phyloP scores from a whole-genome alignment of 1,284 basidiomycete genomes.

The Leccinum angustisporum region DNA sequence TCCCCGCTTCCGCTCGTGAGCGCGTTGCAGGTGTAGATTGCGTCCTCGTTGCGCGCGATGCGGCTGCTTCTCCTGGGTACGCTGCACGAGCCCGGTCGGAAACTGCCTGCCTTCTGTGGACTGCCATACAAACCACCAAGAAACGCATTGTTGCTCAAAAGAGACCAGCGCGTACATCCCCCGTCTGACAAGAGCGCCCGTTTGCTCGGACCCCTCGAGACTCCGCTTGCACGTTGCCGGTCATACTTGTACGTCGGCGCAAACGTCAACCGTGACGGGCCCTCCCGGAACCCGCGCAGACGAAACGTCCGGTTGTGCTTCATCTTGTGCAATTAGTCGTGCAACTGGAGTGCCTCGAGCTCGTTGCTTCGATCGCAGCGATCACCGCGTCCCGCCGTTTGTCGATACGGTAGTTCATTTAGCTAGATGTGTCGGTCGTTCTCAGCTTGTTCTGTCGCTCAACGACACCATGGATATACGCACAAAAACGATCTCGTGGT shows the following conservation, averaged over 20 bases:
- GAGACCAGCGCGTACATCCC: conserved; percentile 46
- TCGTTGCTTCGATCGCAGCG: conserved; percentile 67
- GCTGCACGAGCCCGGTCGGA: conserved; percentile 77
- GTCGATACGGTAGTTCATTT: conserved; percentile 93
- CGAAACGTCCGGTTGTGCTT: conserved; percentile 84
- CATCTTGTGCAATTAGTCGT: conserved; percentile 92
- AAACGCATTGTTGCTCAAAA: conserved; percentile 64
- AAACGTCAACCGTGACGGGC: conserved; percentile 66
- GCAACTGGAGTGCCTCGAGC: conserved; percentile 59
- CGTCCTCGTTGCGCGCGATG: conserved; percentile 72
- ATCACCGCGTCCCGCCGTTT: conserved; percentile 82
- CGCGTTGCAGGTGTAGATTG: conserved; percentile 73
- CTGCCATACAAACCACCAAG: conserved; percentile 78
- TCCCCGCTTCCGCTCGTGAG: conserved; percentile 46
- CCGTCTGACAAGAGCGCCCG: conserved; percentile 48
- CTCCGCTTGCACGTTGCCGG: conserved; percentile 62
- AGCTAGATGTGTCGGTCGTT: conserved; percentile 42
- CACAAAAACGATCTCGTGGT: conserved; percentile 93
- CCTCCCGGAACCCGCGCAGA: conserved; percentile 81
- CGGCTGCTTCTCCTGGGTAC: conserved; percentile 75
- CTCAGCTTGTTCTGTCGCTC: background rate
- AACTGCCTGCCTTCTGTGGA: conserved; percentile 87
- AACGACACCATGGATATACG: conserved; percentile 36
- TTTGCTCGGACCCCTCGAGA: conserved; percentile 74
- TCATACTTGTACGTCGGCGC: conserved; percentile 97